Evolutionary conservation across 345 rosid genomes (phyloP).

Genomic region (Gynandropsis gynandra): DNA sequence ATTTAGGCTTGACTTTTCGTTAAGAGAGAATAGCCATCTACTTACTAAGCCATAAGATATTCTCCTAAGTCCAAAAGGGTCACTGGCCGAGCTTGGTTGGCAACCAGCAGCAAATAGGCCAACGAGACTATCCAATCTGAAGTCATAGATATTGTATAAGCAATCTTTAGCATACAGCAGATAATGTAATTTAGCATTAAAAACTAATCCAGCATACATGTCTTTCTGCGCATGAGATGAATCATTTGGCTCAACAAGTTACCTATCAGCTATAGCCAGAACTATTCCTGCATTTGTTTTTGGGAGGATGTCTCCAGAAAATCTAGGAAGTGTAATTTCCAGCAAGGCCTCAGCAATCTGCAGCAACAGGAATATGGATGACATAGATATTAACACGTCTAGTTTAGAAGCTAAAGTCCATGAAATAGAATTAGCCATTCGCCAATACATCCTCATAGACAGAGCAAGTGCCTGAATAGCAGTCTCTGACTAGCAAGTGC

Average conservation of each 20-base stretch:
- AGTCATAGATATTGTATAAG: constrained; percentile 6
- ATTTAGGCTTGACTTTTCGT: background rate
- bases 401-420: constrained; percentile 9
- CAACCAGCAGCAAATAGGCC: constrained; percentile 97
- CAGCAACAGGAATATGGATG: constrained; percentile 15
- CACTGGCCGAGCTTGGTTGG: constrained; percentile 91
- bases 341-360: constrained; percentile 91
- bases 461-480: too few relatives aligned
- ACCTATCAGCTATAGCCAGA: constrained; percentile 94
- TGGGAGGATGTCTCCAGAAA: constrained; percentile 83
- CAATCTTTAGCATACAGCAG: constrained; percentile 4
- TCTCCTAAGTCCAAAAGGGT: constrained; percentile 91
- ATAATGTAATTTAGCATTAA: constrained; percentile 8
- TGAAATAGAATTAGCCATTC: background rate
- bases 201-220: background rate
- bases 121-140: constrained; percentile 88
- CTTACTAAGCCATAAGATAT: constrained; percentile 93
- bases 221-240: constrained; percentile 6
- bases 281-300: constrained; percentile 75
- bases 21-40: constrained; percentile 16
- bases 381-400: constrained; percentile 8
- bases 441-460: background rate
- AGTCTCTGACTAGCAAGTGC: too few relatives aligned
- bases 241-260: constrained; percentile 20
- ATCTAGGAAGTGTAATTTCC: constrained; percentile 80